Evolutionary conservation across 768 basidiomycete species (phyloP).

Genomic region (Rhizopogon roseolus): DNA sequence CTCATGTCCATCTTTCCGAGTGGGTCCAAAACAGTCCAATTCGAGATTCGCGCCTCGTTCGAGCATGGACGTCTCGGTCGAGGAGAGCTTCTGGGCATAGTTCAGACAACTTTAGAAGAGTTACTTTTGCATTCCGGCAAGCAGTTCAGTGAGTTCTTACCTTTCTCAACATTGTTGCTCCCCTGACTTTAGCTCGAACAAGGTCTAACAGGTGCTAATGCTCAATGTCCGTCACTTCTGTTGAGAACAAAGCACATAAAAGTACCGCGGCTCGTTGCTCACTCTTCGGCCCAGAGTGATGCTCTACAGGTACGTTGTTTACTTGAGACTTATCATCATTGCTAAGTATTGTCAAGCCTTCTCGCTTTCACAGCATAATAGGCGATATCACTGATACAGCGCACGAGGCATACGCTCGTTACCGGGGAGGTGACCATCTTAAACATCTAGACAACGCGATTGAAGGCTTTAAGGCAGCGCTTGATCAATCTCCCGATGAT

Average conservation of each 20-base stretch:
- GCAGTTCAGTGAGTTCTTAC: neutral
- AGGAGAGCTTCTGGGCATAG: neutral
- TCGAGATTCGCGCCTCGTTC: neutral
- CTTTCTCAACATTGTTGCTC: neutral
- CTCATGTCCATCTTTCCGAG: neutral
- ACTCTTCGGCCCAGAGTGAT: no score
- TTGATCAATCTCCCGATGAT: neutral
- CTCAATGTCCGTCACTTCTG: neutral
- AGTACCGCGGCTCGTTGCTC: neutral
- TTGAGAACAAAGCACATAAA: neutral
- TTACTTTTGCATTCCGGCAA: no score
- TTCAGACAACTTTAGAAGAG: no score
- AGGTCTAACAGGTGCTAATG: neutral
- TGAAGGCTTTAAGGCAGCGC: neutral
- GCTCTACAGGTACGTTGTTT: neutral
- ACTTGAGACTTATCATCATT: no score
- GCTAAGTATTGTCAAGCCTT: neutral
- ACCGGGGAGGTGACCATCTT: neutral
- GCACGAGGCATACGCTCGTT: neutral
- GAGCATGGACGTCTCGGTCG: neutral
- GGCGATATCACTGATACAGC: neutral
- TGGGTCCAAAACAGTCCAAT: no score
- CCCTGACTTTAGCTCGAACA: neutral
- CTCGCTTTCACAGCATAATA: neutral
- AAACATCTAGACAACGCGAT: neutral